Evolutionary conservation across 2,329 filamentous ascomycete species (phyloP).

Genomic region (Didymella sp.): DNA sequence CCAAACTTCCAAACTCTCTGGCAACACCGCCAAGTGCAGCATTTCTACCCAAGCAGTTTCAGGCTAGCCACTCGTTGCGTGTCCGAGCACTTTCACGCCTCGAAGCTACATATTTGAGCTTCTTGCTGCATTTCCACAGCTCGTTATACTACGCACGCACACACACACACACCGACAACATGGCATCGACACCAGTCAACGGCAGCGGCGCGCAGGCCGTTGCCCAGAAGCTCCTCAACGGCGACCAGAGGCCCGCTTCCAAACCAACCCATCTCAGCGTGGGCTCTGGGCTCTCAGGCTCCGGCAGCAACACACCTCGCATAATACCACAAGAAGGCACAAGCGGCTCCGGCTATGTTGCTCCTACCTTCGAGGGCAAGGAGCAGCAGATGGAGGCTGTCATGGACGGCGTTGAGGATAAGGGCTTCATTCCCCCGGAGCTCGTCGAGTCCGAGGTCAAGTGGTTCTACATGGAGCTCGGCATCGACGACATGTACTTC

Average conservation of each 20-base stretch:
- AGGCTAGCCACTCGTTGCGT: slow-evolving; percentile 16
- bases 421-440: slow-evolving; percentile 83
- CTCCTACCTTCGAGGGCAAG: slow-evolving; percentile 93
- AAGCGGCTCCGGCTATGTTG: slow-evolving; percentile 86
- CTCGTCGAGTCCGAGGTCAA: slow-evolving; percentile 85
- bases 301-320: slow-evolving; percentile 63
- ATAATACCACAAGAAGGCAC: slow-evolving; percentile 81
- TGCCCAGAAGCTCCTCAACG: slow-evolving; percentile 63
- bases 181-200: slow-evolving; percentile 45
- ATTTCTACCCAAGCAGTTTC: slow-evolving; percentile 21
- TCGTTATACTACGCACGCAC: background rate
- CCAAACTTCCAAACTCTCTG: slow-evolving; percentile 12
- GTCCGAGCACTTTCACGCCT: background rate
- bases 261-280: slow-evolving; percentile 86
- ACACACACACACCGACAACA: slow-evolving; percentile 28
- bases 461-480: slow-evolving; percentile 98
- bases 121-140: background rate
- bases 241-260: slow-evolving; percentile 73
- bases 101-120: slow-evolving; percentile 15
- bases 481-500: slow-evolving; percentile 99
- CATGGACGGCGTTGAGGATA: slow-evolving; percentile 77
- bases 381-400: slow-evolving; percentile 86
- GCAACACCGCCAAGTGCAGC: slow-evolving; percentile 18
- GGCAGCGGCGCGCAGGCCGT: slow-evolving; percentile 37
- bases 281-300: slow-evolving; percentile 63